These are phyloP conservation scores for Selaginella moellendorffii DNA, from an alignment of 75 land plant species.

Conservation along the genomic window DNA sequence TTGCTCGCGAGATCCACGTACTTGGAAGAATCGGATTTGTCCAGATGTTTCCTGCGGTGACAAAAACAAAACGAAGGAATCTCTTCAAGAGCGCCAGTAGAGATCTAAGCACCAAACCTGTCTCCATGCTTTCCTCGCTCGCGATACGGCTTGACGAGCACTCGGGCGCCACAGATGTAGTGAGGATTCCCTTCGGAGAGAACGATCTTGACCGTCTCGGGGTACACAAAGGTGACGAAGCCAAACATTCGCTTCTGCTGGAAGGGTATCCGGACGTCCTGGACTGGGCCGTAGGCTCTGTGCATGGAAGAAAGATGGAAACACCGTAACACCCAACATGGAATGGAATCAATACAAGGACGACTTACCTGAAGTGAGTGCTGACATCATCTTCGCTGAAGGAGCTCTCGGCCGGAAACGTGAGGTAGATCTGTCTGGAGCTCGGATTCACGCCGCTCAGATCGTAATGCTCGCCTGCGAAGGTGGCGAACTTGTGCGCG, in stretches of 20 bases:
- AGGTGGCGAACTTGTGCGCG: constrained; percentile 36
- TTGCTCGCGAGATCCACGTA: background rate
- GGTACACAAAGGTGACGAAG: constrained; percentile 73
- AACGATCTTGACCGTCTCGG: constrained; percentile 71
- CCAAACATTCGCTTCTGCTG: constrained; percentile 99
- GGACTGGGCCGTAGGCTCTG: constrained; percentile 75
- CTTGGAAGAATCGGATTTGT: background rate
- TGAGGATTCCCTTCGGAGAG: constrained; percentile 79
- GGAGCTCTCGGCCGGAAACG: constrained; percentile 91
- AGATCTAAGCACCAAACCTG: constrained; percentile 1
- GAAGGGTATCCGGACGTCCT: constrained; percentile 90
- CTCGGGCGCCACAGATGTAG: constrained; percentile 80
- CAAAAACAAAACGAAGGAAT: background rate
- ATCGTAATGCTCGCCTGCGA: constrained; percentile 8
- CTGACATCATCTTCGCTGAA: constrained; percentile 94
- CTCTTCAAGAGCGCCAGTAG: background rate
- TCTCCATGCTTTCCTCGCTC: too few species aligned
- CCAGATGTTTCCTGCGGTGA: background rate
- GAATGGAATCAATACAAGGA: too few species aligned
- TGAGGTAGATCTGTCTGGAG: constrained; percentile 83
- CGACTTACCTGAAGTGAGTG: constrained; percentile 61
- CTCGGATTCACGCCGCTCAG: constrained; percentile 42
- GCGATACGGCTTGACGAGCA: constrained; percentile 87
- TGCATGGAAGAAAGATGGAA: background rate
- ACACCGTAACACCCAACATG: too few species aligned